Evolutionary conservation across 495 filamentous ascomycete species (phyloP), one percentile per base, ranked within the genome.

Genomic region (Penicillium arizonense): DNA sequence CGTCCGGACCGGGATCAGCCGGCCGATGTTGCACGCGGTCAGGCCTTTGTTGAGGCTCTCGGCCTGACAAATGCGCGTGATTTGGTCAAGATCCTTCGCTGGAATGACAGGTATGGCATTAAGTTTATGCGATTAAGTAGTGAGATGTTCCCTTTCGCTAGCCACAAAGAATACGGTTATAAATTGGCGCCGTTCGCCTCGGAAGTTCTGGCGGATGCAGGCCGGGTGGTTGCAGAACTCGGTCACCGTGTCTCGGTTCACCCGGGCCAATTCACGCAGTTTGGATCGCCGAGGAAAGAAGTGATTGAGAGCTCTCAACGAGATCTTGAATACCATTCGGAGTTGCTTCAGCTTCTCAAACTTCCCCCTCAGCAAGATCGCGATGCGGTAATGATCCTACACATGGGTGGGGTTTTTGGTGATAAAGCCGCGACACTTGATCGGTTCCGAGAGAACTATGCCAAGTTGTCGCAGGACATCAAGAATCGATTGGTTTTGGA

Each of bases 111-210:
- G 48, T 97, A 94, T 52, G 85, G 84, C 36, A 97, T 97, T 72
- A 94, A 88, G 62, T 95, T 98, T 67, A 79, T 97, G 78, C 86
- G 93, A 3, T 77, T 97, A 16, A 93, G 88, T 58, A 94, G 88
- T 58, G 94, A 96, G 62, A 96, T 96, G 89, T 97, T 97, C 53
- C 94, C 93, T 1, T 97, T 97, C 65, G 91, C 94, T 0, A 93
- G 87, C 44, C 91, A 97, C 57, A 77, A 78, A 23, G 86, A 87
- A 50, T 91, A 96, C 56, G 94, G 91, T 0, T 98, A 97, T 63
- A 88, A 85, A 56, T 77, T 97, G 10, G 87, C 86, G 0, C 88
- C 88, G 0, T 97, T 98, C 66, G 94, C 95, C 1, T 82, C 84
- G 0, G 84, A 91, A 42, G 84, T 83, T 1, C 77, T 97, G 4